Base-by-base conservation (phyloP, 2,329 filamentous ascomycete genomes). In the Hypoxylon sp. region DNA sequence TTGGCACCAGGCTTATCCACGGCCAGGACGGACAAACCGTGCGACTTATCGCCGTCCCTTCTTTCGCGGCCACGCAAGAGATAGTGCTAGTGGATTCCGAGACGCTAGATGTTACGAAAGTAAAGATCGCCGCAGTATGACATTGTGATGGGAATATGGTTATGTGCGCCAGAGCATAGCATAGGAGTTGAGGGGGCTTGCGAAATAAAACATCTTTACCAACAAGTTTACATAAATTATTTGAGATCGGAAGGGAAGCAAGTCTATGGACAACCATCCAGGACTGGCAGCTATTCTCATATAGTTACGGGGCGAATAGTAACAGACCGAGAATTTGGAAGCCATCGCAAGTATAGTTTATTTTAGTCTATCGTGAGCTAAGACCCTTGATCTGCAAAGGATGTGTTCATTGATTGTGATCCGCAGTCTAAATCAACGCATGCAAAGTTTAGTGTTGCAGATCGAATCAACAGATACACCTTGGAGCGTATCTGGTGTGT, bases 71-170 rank as follows among this genome's bases (percentile, higher is more conserved):
- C 69, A 94, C 91, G 0, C 91, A 90, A 17, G 90, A 97, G 80
- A 75, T 99, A 21, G 89, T 98, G 0, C 76, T 99, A 56, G 82
- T 99, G 10, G 95, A 99, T 80, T 84, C 89, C 49, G 94, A 98
- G 80, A 97, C 92, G 1, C 79, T 98, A 65, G 92, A 94, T 50
- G 90, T 92, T 0, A 90, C 94, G 72, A 83, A 87, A 52, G 83
- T 98, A 21, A 90, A 87, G 74, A 87, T 89, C 58, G 63, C 68
- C 48, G 60, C 74, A 13, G 65, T 72, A 23, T 75, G 65, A 38
- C 41, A 69, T 36, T 36, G 30, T 2, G 13, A 32, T 34, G 38
- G 10, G 23, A 21, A 51, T 41, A 43, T 23, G 13, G 7, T 50
- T 41, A 36, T 10, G 57, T 32, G 23, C 17, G 28, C 32, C 17